Evolutionary conservation across 2,329 filamentous ascomycete species (phyloP), one percentile per base, ranked within the genome.

Genomic region (Exophiala sideris): DNA sequence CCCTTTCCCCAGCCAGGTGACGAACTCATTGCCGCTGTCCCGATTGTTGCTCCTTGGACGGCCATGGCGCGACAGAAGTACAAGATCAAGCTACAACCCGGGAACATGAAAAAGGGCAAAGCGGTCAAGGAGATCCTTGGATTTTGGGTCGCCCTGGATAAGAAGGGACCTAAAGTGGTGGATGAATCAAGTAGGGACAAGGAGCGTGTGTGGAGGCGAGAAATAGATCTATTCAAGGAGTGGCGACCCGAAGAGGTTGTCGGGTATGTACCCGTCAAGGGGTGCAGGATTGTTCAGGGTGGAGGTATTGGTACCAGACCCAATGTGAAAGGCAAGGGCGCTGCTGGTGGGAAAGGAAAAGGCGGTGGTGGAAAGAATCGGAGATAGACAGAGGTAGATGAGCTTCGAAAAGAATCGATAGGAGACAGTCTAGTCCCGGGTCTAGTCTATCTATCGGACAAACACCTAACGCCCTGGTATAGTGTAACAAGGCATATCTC

Each of bases 41-140:
- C 83, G 1, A 74, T 86, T 5, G 84, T 81, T 50, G 83, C 83
- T 8, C 83, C 83, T 1, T 86, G 83, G 83, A 73, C 76, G n/a
- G 79, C 83, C 0, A 69, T 86, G 50, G 73, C 72, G 2, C 82
- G 81, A 52, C 88, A 87, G 73, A 96, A 96, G 73, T 97, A 96
- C 77, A 95, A 95, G 71, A 89, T 86, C 50, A 99, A 99, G 76
- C 71, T 99, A 64, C 94, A 97, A 72, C 94, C 94, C 0, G 94
- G 94, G 0, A 73, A 84, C 0, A 80, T 86, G 60, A 99, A 97
- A 79, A 96, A 96, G 74, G 92, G 94, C 8, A 97, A 96, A 69
- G 91, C 91, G 0, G 84, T 96, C 45, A 89, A 89, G 68, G 92
- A 97, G 71, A 86, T 97, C 32, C 72, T 97, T n/a, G 84, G 86